Evolutionary conservation across 192 early-diverging fungal species (phyloP).

Genomic region (Linnemannia exigua): DNA sequence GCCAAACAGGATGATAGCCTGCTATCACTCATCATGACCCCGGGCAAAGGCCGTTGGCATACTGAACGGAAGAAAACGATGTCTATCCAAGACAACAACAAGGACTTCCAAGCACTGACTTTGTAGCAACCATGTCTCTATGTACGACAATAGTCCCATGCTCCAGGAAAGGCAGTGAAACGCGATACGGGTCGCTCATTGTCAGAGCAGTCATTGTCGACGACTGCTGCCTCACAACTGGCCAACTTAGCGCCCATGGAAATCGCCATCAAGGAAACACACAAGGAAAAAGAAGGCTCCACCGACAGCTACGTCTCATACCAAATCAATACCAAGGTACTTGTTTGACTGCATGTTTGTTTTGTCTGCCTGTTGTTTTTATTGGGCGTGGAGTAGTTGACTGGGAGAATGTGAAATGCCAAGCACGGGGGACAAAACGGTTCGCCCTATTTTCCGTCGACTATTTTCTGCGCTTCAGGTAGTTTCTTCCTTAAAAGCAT

Average conservation of each 20-base stretch:
- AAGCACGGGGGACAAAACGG: neutral
- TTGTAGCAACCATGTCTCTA: neutral
- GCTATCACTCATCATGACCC: no score
- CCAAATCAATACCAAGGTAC: conserved; percentile 82
- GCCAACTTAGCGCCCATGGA: conserved; percentile 60
- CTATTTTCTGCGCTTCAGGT: conserved; percentile 30
- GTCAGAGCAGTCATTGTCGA: conserved; percentile 35
- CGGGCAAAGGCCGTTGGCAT: neutral
- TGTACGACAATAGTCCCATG: conserved; percentile 32
- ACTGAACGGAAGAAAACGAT: neutral
- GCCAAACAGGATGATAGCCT: no score
- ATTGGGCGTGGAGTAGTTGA: neutral
- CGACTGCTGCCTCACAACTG: conserved; percentile 26
- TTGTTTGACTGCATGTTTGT: neutral
- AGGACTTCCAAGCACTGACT: neutral
- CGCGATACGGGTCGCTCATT: conserved; percentile 20
- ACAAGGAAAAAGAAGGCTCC: conserved; percentile 93
- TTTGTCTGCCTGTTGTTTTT: neutral
- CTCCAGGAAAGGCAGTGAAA: conserved; percentile 46
- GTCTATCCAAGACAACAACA: neutral
- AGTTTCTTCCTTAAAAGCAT: neutral
- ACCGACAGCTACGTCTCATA: conserved; percentile 86
- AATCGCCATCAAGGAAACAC: conserved; percentile 81
- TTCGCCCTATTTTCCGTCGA: conserved; percentile 8
- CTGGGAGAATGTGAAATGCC: neutral